Evolutionary conservation across 2,329 filamentous ascomycete species (phyloP), one percentile per base, ranked within the genome.

Genomic region (Ophiostoma sp.): DNA sequence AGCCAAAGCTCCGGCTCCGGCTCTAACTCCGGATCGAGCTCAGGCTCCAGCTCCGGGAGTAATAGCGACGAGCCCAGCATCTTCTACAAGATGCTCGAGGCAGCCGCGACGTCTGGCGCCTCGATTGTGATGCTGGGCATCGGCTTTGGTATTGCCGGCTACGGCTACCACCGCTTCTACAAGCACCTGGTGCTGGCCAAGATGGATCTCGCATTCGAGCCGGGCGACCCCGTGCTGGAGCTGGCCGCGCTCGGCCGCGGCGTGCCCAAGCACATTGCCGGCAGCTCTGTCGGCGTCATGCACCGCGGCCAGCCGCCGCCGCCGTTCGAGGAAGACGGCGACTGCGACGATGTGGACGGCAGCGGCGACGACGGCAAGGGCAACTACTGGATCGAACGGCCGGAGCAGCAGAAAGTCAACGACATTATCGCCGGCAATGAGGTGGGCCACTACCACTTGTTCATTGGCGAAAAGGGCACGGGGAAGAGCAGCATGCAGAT

Each of bases 401-500:
- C 90, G 17, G 94, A 99, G 81, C 95, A 99, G 78, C 79, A 81
- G 4, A 87, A 85, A 72, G 89, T 99, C 73, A 90, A 99, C 78
- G 83, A 81, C n/a, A 97, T 99, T 73, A 86, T 99, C 33, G 81
- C 85, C 67, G 95, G 95, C 0, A 80, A 83, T 2, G 83, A 87
- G 36, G 83, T 83, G 65, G 95, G 95, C 13, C 93, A 96, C 77
- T 99, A 99, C 77, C 92, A 95, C 79, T 85, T 99, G 1, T 83
- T 99, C 2, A 88, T 98, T 66, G 95, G 95, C 64, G 95, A 98
- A 77, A 98, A 99, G 80, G 95, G 95, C 5, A 96, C 92, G 0
- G 95, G 95, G 7, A 99, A 99, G 82, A 96, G 92, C 72, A 96
- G 92, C 74, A 98, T 99, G 95, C 82, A 99, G 44, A 76, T 99